Percentiles rank a stretch among this genome's conserved stretches.
These are phyloP conservation scores for Acer yangbiense DNA, from an alignment of 345 rosid genomes.

Conservation along the genomic window DNA sequence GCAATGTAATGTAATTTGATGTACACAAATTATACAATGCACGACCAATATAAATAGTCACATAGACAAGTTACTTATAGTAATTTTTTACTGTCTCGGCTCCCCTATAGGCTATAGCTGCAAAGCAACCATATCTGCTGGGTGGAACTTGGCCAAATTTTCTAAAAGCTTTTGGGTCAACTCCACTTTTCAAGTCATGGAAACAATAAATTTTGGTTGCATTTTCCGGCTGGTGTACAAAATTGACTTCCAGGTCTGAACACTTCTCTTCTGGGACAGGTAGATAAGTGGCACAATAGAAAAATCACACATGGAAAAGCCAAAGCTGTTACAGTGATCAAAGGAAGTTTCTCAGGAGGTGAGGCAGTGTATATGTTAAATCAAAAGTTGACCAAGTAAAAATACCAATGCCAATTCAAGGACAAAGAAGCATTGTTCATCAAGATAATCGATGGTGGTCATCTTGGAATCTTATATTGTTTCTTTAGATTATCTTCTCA, in stretches of 20 bases:
- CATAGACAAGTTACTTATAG: no score
- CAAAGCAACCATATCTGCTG: neutral
- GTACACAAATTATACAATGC: no score
- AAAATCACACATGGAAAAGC: neutral
- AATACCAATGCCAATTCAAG: neutral
- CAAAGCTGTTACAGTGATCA: neutral
- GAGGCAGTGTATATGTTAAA: neutral
- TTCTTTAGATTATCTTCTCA: neutral
- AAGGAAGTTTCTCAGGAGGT: neutral
- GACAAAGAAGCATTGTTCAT: neutral
- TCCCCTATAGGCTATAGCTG: neutral
- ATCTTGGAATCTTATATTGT: neutral
- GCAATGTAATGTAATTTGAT: no score
- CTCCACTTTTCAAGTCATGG: neutral
- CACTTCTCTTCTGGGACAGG: neutral
- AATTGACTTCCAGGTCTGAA: no score
- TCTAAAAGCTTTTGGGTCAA: neutral
- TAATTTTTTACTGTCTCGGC: no score
- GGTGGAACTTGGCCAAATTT: neutral
- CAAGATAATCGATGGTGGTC: neutral
- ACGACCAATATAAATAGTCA: no score
- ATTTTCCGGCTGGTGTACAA: neutral
- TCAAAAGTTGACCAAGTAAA: neutral
- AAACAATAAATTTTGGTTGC: neutral
- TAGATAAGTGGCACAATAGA: neutral